Evolutionary conservation across 73 alveolate genomes (phyloP).

Genomic region (Diophrys sp.): DNA sequence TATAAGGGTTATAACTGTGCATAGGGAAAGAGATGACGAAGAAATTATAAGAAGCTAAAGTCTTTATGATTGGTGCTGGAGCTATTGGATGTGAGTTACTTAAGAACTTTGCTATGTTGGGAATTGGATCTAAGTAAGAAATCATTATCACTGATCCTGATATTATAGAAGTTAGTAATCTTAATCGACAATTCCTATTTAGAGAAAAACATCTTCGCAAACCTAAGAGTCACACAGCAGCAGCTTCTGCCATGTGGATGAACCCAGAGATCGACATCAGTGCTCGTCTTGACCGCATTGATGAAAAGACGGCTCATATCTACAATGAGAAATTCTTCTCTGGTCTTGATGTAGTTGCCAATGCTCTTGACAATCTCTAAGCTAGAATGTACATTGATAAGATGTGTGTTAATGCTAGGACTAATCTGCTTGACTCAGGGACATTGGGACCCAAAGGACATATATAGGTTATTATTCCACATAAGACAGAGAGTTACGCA

Average conservation of each 20-base stretch:
- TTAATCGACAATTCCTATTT: constrained; percentile 91
- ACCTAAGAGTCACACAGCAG: constrained; percentile 92
- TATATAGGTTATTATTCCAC: constrained; percentile 89
- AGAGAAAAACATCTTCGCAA: constrained; percentile 92
- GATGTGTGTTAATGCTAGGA: constrained; percentile 82
- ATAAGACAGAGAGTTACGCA: constrained; percentile 87
- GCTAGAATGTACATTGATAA: constrained; percentile 93
- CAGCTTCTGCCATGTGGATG: constrained; percentile 95
- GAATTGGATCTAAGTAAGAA: constrained; percentile 73
- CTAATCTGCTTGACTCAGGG: constrained; percentile 91
- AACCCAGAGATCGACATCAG: constrained; percentile 82
- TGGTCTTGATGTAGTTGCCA: constrained; percentile 78
- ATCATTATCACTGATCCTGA: constrained; percentile 92
- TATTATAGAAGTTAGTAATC: constrained; percentile 90
- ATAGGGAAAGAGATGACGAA: constrained; percentile 68
- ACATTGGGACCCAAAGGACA: constrained; percentile 97
- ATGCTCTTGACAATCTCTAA: constrained; percentile 94
- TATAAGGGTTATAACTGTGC: constrained; percentile 62
- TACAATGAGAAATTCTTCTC: constrained; percentile 84
- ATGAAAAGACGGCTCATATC: constrained; percentile 81
- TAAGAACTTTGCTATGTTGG: constrained; percentile 91
- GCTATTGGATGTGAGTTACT: constrained; percentile 97
- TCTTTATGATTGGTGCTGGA: constrained; percentile 96
- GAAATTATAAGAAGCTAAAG: constrained; percentile 49
- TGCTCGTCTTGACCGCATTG: constrained; percentile 85